Base-by-base conservation (phyloP, 1,284 basidiomycete genomes). In the Trichosporon sp. region DNA sequence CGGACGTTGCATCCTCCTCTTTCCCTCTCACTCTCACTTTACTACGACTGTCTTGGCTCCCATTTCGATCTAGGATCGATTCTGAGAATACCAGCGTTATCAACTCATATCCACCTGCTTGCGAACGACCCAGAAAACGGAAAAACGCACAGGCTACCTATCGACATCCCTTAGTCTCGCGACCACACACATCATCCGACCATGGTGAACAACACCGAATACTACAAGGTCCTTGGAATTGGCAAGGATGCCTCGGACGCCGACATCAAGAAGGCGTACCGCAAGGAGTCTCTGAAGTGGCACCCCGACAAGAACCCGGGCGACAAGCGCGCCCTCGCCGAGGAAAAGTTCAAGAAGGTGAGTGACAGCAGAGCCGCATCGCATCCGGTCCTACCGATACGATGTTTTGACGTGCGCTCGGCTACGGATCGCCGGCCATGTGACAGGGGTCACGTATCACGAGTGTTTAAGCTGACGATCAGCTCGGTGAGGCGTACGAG, bases 401-500 rank as follows among this genome's bases (percentile, higher is more conserved):
- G 49, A 31, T 29, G 27, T 31, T 31, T 27, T 25, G 25, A 29
- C 25, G 36, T 23, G 23, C 11, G 27, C 34, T n/a, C 10, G 40
- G 40, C 19, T 21, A 44, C 3, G 21, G 21, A 59, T 44, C 36
- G 23, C 58, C 9, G 21, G 27, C 25, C 37, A n/a, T n/a, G 37
- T 23, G 32, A 14, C 32, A 23, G 14, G 32, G n/a, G 13, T 13
- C 11, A 34, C 5, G 25, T 32, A 19, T 56, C 13, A 58, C 36
- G 31, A 16, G 21, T 2, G 13, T 33, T 29, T 21, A 14, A 54
- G 23, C 27, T 61, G 9, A 60, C 59, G 23, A 1, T 1, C 66
- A 92, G 90, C 86, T 96, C 64, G 91, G 91, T 25, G 95, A 99
- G 83, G 95, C 95, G 0, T 98, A 95, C 74, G 95, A 99, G 79